A percentile compares a stretch with the other conserved stretches of the same genome.
These are phyloP conservation scores for Geotrichum citri-aurantii DNA, from an alignment of 1,139 yeast genomes.

Conservation along the genomic window DNA sequence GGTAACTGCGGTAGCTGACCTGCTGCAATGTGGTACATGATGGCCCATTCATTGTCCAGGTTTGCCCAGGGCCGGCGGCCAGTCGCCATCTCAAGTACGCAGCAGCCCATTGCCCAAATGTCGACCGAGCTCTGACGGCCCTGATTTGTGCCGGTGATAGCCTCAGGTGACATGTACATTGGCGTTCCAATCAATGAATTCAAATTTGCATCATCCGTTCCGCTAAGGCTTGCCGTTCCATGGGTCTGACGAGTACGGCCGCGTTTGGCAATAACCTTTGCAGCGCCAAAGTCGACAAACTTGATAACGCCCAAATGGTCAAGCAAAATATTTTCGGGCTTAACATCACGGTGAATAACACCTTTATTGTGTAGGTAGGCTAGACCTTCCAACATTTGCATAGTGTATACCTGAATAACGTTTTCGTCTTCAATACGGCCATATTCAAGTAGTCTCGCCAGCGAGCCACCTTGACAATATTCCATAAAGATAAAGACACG, in stretches of 20 bases:
- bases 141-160: conserved; percentile 68
- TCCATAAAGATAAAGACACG: conserved; percentile 96
- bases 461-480: conserved; percentile 92
- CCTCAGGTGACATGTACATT: conserved; percentile 99
- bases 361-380: conserved; percentile 93
- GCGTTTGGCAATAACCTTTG: conserved; percentile 80
- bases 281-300: conserved; percentile 96
- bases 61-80: conserved; percentile 61
- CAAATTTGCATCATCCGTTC: conserved; percentile 30
- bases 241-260: conserved; percentile 41
- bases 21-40: conserved; percentile 96
- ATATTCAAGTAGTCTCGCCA: conserved; percentile 74
- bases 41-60: conserved; percentile 95
- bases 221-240: conserved; percentile 12
- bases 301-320: conserved; percentile 92
- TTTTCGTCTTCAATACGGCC: conserved; percentile 95
- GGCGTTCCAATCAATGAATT: conserved; percentile 87
- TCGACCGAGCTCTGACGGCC: conserved; percentile 65
- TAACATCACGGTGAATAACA: conserved; percentile 94
- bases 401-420: conserved; percentile 82
- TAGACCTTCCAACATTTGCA: conserved; percentile 91
- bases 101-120: conserved; percentile 80
- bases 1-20: conserved; percentile 91
- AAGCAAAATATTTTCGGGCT: conserved; percentile 87
- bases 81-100: conserved; percentile 83